phyloP scores from a whole-genome alignment of 441 rosid genomes.

The Populus hybrid region DNA sequence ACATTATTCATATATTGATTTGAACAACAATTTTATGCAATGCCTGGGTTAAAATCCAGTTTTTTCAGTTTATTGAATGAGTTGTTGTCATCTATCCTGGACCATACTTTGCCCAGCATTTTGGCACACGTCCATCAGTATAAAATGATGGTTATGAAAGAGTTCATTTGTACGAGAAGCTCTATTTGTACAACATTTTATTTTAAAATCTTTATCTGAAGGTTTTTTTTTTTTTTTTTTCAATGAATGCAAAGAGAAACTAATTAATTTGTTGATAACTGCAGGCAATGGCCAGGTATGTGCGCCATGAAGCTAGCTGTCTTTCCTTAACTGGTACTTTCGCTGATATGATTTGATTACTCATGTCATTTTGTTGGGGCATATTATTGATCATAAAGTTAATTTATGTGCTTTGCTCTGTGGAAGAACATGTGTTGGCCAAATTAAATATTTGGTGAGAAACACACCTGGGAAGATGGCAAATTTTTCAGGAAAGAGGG shows the following conservation, averaged over 20 bases:
- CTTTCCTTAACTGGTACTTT: conserved; percentile 66
- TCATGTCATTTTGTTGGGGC: background rate
- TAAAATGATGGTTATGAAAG: background rate
- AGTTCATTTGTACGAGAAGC: background rate
- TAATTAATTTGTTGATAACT: conserved; percentile 22
- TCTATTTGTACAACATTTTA: background rate
- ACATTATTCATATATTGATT: background rate
- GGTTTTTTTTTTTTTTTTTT: background rate
- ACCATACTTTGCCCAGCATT: background rate
- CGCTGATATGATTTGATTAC: background rate
- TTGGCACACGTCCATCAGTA: background rate
- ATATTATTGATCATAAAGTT: background rate
- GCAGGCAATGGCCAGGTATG: conserved; percentile 96
- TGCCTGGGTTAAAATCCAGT: background rate
- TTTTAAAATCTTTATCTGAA: background rate
- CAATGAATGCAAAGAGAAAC: background rate
- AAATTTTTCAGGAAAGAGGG: background rate
- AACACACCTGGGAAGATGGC: background rate
- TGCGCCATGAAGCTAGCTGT: conserved; percentile 67
- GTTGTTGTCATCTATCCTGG: background rate
- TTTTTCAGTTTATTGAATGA: background rate
- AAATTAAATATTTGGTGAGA: background rate
- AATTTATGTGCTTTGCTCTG: background rate
- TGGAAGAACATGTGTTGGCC: background rate
- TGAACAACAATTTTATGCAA: background rate